phyloP scores from a whole-genome alignment of 164 flowering plant species.

The Cinnamomum micranthum region DNA sequence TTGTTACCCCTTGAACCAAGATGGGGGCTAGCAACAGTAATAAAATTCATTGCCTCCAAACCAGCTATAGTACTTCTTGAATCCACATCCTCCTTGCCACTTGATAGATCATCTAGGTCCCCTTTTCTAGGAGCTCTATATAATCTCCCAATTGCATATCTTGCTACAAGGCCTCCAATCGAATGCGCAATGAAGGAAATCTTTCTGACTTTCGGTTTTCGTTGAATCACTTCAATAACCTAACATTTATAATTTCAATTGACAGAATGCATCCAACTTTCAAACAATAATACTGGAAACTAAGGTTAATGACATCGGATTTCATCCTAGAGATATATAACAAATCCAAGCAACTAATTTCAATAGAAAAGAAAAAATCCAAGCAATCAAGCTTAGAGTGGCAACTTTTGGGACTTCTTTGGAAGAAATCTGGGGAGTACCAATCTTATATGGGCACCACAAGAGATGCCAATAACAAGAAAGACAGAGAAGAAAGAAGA shows the following conservation, averaged over 20 bases:
- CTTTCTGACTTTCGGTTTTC: constrained; percentile 53
- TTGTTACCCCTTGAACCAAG: constrained; percentile 97
- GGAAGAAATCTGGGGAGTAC: too few species aligned
- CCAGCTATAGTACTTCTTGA: constrained; percentile 70
- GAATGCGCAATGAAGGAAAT: constrained; percentile 93
- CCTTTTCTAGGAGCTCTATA: constrained; percentile 46
- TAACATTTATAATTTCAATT: constrained; percentile 14
- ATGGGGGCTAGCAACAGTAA: constrained; percentile 96
- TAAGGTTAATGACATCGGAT: too few species aligned
- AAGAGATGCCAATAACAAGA: neutral
- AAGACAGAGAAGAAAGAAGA: neutral
- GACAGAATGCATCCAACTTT: too few species aligned
- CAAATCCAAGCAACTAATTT: too few species aligned
- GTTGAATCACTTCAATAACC: constrained; percentile 66
- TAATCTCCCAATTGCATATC: constrained; percentile 87
- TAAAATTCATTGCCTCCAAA: constrained; percentile 82
- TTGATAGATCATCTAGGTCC: constrained; percentile 20
- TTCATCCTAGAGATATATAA: too few species aligned
- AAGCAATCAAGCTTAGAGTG: neutral
- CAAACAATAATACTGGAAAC: too few species aligned
- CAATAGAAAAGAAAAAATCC: too few species aligned
- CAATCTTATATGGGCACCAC: neutral
- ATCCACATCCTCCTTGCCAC: constrained; percentile 22
- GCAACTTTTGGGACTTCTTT: too few species aligned
- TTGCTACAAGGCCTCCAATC: constrained; percentile 89